Evolutionary conservation across 768 basidiomycete genomes (phyloP).

Genomic region (Wakefieldia striispora): DNA sequence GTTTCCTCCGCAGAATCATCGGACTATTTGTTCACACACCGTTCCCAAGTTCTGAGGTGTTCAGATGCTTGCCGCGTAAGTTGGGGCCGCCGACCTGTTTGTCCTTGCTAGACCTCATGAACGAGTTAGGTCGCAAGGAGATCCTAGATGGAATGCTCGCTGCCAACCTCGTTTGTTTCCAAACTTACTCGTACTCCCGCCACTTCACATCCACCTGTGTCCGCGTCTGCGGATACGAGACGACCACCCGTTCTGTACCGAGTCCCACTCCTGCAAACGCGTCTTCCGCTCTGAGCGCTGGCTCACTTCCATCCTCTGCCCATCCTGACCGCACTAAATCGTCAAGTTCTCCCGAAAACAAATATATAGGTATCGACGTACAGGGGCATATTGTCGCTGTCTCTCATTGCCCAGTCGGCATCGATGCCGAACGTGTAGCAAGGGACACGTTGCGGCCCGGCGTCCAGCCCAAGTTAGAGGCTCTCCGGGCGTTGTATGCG

Average conservation of each 20-base stretch:
- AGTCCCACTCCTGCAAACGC: neutral
- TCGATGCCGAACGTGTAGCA: conserved; percentile 89
- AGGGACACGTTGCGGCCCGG: conserved; percentile 81
- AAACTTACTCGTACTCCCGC: conserved; percentile 93
- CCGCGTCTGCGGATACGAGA: conserved; percentile 94
- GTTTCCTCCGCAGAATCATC: conserved; percentile 42
- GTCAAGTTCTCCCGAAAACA: conserved; percentile 14
- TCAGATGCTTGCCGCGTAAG: conserved; percentile 87
- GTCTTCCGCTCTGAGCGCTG: conserved; percentile 5
- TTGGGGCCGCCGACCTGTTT: conserved; percentile 10
- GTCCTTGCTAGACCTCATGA: conserved; percentile 1
- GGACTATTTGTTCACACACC: conserved; percentile 98
- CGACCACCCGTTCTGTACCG: conserved; percentile 36
- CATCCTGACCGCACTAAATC: too few species aligned
- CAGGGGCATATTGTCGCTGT: conserved; percentile 82
- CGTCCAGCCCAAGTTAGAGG: conserved; percentile 86
- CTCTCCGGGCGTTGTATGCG: conserved; percentile 80
- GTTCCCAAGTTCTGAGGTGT: conserved; percentile 96
- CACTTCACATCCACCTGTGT: conserved; percentile 96
- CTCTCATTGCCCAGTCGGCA: conserved; percentile 91
- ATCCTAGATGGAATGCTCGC: conserved; percentile 98
- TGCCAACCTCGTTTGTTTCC: conserved; percentile 95
- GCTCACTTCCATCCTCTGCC: neutral
- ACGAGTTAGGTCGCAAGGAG: conserved; percentile 72
- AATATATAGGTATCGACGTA: conserved; percentile 63